Base-by-base conservation (phyloP, 1,284 basidiomycete species). In the Pseudozyma tsukubaensis region DNA sequence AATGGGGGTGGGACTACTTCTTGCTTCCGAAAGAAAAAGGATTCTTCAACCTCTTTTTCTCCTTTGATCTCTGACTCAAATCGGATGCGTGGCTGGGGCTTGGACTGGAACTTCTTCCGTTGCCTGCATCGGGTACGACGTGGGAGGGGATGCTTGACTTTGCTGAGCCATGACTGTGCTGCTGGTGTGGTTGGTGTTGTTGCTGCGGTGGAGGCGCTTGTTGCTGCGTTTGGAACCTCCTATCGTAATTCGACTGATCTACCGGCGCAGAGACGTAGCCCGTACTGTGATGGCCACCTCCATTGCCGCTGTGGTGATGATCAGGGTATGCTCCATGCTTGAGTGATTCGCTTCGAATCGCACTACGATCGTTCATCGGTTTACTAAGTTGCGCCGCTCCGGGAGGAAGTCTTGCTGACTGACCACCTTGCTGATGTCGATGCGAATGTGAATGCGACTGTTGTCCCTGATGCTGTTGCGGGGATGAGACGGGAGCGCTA, bases 1-100 rank as follows among this genome's bases (percentile, higher is more conserved):
- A 44, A 18, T 12, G 24, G 9, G 42, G 32, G 21, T 32, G 12
- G 50, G 34, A 21, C 47, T 58, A 80, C 57, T 80, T 80, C 49
- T 77, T 79, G n/a, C n/a, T n/a, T n/a, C n/a, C n/a, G 45, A 75
- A 79, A 1, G 57, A 60, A 37, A 80, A 80, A 0, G 63, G 53
- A 29, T 79, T 76, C 37, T 78, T 79, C 18, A 76, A 29, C 14
- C 61, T 47, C 39, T 79, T 76, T 43, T 76, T 76, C 29, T 78
- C 78, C 59, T 78, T 78, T 3, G 40, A 53, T 13, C 54, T 29
- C 52, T 55, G 12, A 39, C 67, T 66, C 43, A 67, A 40, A 4
- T 72, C 59, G 1, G 57, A 61, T 4, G 49, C 36, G 4, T 66
- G 65, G 37, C 64, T 69, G 14, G 72, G 68, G 1, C 67, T 42